Evolutionary conservation across 1,284 basidiomycete genomes (phyloP).

Genomic region (Cryptococcus neoformans): DNA sequence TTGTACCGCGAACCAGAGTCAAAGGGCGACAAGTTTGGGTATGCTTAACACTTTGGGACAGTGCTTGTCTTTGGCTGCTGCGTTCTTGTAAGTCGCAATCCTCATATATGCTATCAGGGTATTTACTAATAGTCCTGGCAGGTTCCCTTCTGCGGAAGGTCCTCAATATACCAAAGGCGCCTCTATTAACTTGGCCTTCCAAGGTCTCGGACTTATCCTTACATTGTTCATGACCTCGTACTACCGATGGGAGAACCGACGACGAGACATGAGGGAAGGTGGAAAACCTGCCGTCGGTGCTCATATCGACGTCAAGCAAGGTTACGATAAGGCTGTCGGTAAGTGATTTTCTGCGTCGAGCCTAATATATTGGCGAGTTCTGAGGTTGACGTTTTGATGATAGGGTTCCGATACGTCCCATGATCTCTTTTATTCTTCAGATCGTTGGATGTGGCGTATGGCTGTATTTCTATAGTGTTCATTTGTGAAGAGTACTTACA

Average conservation of each 20-base stretch:
- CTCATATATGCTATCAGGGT: no score
- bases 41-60: slow-evolving; percentile 53
- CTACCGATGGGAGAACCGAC: slow-evolving; percentile 48
- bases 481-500: no score
- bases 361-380: not conserved
- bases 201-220: slow-evolving; percentile 45
- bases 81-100: slow-evolving; percentile 37
- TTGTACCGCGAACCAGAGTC: slow-evolving; percentile 45
- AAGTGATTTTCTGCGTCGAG: not conserved
- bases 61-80: slow-evolving; percentile 49
- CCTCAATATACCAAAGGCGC: slow-evolving; percentile 49
- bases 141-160: slow-evolving; percentile 48
- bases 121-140: slow-evolving; percentile 4
- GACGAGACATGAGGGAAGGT: slow-evolving; percentile 49
- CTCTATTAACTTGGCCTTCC: slow-evolving; percentile 51
- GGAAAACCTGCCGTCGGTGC: slow-evolving; percentile 38
- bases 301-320: slow-evolving; percentile 27
- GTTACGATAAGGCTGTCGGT: slow-evolving; percentile 37
- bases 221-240: slow-evolving; percentile 44
- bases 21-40: slow-evolving; percentile 50
- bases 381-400: no score
- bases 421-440: not conserved
- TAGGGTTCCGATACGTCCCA: not conserved
- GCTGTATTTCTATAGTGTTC: no score
- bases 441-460: no score